Evolutionary conservation across 2,329 filamentous ascomycete species (phyloP).

Genomic region (Thielaviopsis ethacetica): DNA sequence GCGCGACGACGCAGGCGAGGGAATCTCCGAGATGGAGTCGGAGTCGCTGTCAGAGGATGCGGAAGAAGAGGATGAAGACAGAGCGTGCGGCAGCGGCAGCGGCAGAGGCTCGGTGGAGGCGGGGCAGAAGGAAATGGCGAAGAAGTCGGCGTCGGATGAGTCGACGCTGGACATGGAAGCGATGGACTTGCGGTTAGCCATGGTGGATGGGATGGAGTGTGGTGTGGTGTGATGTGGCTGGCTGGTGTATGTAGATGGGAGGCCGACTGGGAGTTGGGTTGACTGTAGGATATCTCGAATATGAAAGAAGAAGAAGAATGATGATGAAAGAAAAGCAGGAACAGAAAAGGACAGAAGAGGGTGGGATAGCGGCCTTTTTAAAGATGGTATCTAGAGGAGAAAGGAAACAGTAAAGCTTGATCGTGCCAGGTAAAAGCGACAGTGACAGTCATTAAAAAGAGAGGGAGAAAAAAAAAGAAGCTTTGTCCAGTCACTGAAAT

Average conservation of each 20-base stretch:
- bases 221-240: neutral
- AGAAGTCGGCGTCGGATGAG: conserved; percentile 7
- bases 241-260: neutral
- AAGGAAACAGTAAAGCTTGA: no score
- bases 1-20: neutral
- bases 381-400: no score
- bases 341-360: no score
- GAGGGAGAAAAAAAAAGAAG: no score
- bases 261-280: no score
- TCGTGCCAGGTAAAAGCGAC: no score
- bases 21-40: neutral
- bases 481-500: no score
- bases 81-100: neutral
- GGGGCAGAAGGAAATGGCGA: conserved; percentile 10
- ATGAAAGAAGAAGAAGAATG: neutral
- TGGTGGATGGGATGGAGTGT: neutral
- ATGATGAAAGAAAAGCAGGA: neutral
- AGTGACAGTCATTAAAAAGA: no score
- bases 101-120: neutral
- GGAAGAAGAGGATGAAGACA: conserved; percentile 5
- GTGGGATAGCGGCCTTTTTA: no score
- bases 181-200: conserved; percentile 6
- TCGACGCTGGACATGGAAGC: conserved; percentile 2
- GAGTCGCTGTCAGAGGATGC: neutral
- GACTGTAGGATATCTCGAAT: no score